Percentiles rank a stretch among this genome's conserved stretches.
Evolutionary conservation across 768 basidiomycete genomes (phyloP).

Genomic region (Leucosporidium creatinivorum): DNA sequence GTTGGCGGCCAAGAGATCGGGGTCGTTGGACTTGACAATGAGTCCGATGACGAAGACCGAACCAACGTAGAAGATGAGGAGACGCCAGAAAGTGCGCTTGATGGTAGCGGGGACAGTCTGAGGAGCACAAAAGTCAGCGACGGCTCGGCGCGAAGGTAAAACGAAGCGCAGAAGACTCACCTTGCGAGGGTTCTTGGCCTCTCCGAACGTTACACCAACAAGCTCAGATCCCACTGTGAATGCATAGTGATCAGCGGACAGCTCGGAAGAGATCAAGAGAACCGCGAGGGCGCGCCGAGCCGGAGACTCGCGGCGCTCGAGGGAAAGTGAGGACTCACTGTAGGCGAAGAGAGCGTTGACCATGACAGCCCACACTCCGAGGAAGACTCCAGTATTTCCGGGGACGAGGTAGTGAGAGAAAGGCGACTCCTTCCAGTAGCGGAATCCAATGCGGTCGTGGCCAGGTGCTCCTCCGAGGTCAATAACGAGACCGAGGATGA

Average conservation of each 20-base stretch:
- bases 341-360: background rate
- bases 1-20: conserved; percentile 50
- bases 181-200: conserved; percentile 28
- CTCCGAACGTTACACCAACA: conserved; percentile 27
- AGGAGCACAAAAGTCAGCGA: conserved; percentile 39
- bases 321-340: background rate
- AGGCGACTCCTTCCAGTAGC: conserved; percentile 39
- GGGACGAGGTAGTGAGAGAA: conserved; percentile 31
- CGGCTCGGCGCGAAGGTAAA: conserved; percentile 38
- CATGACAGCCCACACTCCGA: conserved; percentile 18
- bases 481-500: conserved; percentile 50
- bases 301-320: background rate
- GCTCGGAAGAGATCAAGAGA: background rate
- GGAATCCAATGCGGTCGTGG: conserved; percentile 52
- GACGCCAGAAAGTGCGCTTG: conserved; percentile 59
- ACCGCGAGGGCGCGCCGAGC: no score
- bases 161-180: conserved; percentile 5
- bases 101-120: conserved; percentile 53
- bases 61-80: conserved; percentile 45
- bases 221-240: conserved; percentile 16
- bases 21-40: conserved; percentile 65
- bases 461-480: conserved; percentile 56
- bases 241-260: background rate
- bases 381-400: conserved; percentile 10
- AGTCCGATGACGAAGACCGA: conserved; percentile 45